These are phyloP conservation scores for Fusarium aywerte DNA, from an alignment of 2,329 filamentous ascomycete species.

Conservation along the genomic window DNA sequence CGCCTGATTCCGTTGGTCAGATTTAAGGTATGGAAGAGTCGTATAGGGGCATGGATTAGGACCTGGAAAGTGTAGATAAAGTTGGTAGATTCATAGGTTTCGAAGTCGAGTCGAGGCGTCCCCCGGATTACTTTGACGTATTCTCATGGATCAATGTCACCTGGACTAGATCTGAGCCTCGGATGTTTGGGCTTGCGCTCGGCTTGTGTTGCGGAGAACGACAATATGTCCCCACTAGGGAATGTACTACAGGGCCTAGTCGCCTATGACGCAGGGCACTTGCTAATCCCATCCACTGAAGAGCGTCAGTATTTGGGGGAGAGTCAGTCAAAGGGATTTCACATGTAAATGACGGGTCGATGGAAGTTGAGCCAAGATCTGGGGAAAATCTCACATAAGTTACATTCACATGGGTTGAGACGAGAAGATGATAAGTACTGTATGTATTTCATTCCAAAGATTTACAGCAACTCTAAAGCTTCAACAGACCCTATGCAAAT, in stretches of 20 bases:
- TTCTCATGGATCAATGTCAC: constrained; percentile 27
- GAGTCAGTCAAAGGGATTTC: constrained; percentile 16
- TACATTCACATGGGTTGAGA: constrained; percentile 10
- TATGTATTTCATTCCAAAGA: constrained; percentile 1
- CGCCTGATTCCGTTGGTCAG: constrained; percentile 13
- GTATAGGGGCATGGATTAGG: constrained; percentile 14
- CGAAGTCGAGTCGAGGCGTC: constrained; percentile 11
- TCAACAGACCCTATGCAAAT: constrained; percentile 3
- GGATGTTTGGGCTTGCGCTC: constrained; percentile 36
- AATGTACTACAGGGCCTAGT: constrained; percentile 12
- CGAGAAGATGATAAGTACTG: neutral
- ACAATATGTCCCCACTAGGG: constrained; percentile 11
- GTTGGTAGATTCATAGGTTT: constrained; percentile 22
- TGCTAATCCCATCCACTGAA: constrained; percentile 12
- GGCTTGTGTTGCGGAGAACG: constrained; percentile 41
- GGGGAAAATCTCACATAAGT: constrained; percentile 32
- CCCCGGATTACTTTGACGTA: neutral
- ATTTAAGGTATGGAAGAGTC: constrained; percentile 10
- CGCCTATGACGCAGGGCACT: constrained; percentile 35
- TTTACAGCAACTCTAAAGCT: neutral
- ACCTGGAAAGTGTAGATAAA: constrained; percentile 19
- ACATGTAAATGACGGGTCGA: constrained; percentile 37
- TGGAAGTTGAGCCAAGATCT: constrained; percentile 29
- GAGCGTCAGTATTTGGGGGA: constrained; percentile 11
- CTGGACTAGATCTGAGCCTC: constrained; percentile 38